Base-by-base conservation (phyloP, 2,329 filamentous ascomycete species). In the Trichoderma sp. region DNA sequence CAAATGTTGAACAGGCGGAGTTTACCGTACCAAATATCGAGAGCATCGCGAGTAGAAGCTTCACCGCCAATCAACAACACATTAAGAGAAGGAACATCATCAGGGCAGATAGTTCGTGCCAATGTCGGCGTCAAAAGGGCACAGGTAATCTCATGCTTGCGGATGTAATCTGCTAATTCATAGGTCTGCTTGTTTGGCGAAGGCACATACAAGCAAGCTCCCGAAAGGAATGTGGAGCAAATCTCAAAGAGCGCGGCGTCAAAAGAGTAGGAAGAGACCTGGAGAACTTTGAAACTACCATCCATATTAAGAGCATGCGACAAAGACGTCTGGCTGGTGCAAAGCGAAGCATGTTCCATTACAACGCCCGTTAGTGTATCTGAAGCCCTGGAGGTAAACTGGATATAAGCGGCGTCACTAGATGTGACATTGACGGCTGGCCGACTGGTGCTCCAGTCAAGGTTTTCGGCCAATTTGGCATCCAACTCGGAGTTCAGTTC, bases 371-470 rank as follows among this genome's bases (percentile, higher is more conserved):
- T 88, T 10, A 86, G 86, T 67, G 81, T 81, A 6, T 86, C 86
- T 0, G 86, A 88, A 66, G 84, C 87, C 26, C 86, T 86, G 3
- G 86, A 87, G 30, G 86, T 88, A 73, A 87, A 88, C 73, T 87
- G 85, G 72, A 88, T 84, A 64, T 82, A 83, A n/a, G 81, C 77
- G 54, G 77, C 63, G 58, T 66, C 64, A 11, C 30, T 59, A 10
- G 64, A 28, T 0, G 28, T 32, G n/a, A 51, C 2, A 10, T 58
- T 24, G 0, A 66, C 39, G 14, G 39, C 16, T 39, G 67, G 68
- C 30, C 28, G 21, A 8, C 26, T 4, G 14, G 18, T 10, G 16
- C 30, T 54, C 51, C 52, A 58, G 11, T 21, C 13, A 16, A 16
- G 10, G 10, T 58, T 59, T 6, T 14, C n/a, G 4, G 58, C 56